Evolutionary conservation across 306 rosid species (phyloP), one percentile per base, ranked within the genome.

Genomic region (Sicyos edulis): DNA sequence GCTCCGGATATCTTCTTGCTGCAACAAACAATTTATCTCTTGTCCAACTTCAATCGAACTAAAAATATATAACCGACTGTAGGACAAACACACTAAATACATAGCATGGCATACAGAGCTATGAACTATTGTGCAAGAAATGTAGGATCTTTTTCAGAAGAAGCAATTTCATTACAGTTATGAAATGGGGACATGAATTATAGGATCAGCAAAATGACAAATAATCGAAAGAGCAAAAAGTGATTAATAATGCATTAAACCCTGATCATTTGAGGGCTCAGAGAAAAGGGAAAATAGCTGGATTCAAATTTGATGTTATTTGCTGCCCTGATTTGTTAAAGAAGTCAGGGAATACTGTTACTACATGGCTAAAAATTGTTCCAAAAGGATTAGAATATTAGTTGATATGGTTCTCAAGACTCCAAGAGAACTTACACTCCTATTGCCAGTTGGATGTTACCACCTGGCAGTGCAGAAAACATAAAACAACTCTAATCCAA

Each of bases 1-100:
- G 85, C 75, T 86, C 72, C 96, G 81, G 76, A 95, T 84, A 79
- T 95, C 99, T 78, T 95, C 99, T 91, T 91, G 99, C 99, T 95
- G 93, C 90, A 89, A 83, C 78, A 78, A 40, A 47, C 10, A 29
- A 26, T 6, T 49, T 50, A 9, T 44, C 19, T 45, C 42, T 60
- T 34, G 37, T 19, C 49, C 34, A 47, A 44, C 54, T 67, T 67
- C 76, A 72, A 10, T 16, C 3, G 21, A 5, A 12, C 49, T 12
- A 34, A 54, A 26, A 69, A 50, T 50, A 37, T 37, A 40, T 40
- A 17, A 66, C 71, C 6, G 54, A 20, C 71, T 42, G 13, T 5
- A 44, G 54, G 26, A 66, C n/a, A 44, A 66, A 20, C 55, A 66
- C 40, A 10, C 37, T 32, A 61, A 15, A 32, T 61, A 34, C 45